These are phyloP conservation scores for Tilletia caries DNA, from an alignment of 1,284 basidiomycete species.

Conservation along the genomic window DNA sequence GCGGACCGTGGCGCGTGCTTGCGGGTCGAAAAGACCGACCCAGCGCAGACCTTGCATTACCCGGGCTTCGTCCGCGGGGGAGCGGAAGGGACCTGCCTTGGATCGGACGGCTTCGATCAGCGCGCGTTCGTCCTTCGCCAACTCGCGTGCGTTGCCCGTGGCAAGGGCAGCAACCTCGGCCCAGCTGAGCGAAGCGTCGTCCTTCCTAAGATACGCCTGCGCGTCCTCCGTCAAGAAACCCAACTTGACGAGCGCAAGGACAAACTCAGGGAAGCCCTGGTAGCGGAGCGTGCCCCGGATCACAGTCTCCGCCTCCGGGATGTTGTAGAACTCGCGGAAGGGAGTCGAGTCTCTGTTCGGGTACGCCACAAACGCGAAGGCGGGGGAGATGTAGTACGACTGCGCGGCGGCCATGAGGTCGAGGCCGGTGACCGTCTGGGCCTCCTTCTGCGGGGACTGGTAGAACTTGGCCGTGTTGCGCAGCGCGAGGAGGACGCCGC, in stretches of 20 bases:
- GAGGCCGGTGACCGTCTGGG: slow-evolving; percentile 44
- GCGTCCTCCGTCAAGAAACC: slow-evolving; percentile 73
- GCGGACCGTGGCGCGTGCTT: slow-evolving; percentile 58
- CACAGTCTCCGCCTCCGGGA: slow-evolving; percentile 89
- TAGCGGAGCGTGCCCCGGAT: slow-evolving; percentile 92
- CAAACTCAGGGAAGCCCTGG: slow-evolving; percentile 97
- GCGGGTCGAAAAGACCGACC: slow-evolving; percentile 79
- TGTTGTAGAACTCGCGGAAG: slow-evolving; percentile 79
- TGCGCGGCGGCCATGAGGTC: slow-evolving; percentile 62
- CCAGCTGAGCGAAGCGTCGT: slow-evolving; percentile 53
- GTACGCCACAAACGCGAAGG: slow-evolving; percentile 93
- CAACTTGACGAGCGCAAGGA: slow-evolving; percentile 79
- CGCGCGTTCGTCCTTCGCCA: slow-evolving; percentile 60
- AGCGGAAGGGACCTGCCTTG: slow-evolving; percentile 34
- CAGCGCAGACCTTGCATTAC: slow-evolving; percentile 64
- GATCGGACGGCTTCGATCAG: slow-evolving; percentile 38
- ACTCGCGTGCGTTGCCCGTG: slow-evolving; percentile 64
- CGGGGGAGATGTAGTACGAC: slow-evolving; percentile 92
- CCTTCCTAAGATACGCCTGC: slow-evolving; percentile 66
- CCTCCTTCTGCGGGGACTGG: slow-evolving; percentile 37
- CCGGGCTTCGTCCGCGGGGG: slow-evolving; percentile 35
- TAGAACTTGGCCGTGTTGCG: slow-evolving; percentile 82
- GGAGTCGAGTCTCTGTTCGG: slow-evolving; percentile 92
- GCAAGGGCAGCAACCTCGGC: slow-evolving; percentile 73
- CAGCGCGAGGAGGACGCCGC: slow-evolving; percentile 89